phyloP scores from a whole-genome alignment of 306 rosid species.

The Fragaria nilgerrensis region DNA sequence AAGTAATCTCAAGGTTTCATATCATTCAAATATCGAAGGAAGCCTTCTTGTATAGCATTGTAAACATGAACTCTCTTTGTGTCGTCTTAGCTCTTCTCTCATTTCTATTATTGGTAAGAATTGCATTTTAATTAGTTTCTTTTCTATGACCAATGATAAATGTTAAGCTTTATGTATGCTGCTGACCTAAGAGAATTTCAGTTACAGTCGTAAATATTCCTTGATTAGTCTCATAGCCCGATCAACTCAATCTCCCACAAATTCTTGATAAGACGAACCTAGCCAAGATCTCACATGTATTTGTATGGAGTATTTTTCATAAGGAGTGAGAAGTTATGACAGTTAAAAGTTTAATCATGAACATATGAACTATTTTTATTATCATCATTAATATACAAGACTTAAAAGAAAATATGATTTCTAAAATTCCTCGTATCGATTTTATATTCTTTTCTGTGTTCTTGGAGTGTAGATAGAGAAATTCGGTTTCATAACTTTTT shows the following conservation, averaged over 20 bases:
- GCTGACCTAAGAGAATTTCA: not conserved
- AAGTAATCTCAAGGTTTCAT: not conserved
- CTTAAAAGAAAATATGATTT: not conserved
- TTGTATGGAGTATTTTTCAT: too few species aligned
- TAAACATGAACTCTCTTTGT: conserved; percentile 12
- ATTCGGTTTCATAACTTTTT: not conserved
- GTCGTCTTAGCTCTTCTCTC: conserved; percentile 5
- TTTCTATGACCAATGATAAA: not conserved
- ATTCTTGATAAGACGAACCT: not conserved
- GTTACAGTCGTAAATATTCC: not conserved
- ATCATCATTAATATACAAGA: too few species aligned
- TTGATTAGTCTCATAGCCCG: not conserved
- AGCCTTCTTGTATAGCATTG: not conserved
- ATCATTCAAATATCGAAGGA: not conserved
- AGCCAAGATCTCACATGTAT: too few species aligned
- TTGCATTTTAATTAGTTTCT: not conserved
- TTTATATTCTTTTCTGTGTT: not conserved
- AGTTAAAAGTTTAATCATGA: too few species aligned
- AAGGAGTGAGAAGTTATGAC: too few species aligned
- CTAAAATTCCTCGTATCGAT: not conserved
- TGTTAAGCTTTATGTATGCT: not conserved
- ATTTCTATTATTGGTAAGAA: conserved; percentile 14
- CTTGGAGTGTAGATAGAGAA: not conserved
- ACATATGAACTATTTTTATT: too few species aligned
- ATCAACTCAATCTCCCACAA: not conserved